Base-by-base conservation (phyloP, 2,329 filamentous ascomycete species). In the Verticillium nonalfalfae region DNA sequence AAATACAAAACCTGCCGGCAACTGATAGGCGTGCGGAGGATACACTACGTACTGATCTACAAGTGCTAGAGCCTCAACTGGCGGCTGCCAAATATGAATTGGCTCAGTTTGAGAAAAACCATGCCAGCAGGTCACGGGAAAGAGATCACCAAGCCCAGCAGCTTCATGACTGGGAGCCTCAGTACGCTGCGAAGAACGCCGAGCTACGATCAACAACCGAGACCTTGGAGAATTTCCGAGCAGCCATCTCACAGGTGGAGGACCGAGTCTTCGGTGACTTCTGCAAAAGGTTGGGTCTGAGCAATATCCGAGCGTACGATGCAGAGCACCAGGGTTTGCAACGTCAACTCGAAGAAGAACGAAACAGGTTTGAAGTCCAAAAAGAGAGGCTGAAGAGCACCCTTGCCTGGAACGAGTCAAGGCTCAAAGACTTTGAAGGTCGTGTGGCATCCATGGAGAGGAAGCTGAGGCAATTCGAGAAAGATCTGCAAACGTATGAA, bases 281-380 rank as follows among this genome's bases (percentile, higher is more conserved):
- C 77, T 99, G 95, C 77, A 85, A 87, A 68, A 86, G 90, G 60
- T 85, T 97, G 21, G 92, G 93, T 0, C 98, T 97, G 73, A 82
- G 85, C 62, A 89, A 96, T 69, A 96, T 99, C 66, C 90, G 94
- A 62, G 90, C 92, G 62, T 99, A 98, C 70, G 93, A 98, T 72
- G 90, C 90, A 33, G 93, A 96, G 67, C 95, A 98, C 75, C 94
- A 95, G 57, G 93, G 90, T 52, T 79, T 96, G 57, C 93, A 98
- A 74, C 91, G 97, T 73, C 92, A 98, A 72, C 90, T 91, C 55
- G 88, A 89, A 0, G 88, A 95, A 74, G 93, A 93, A 79, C 91
- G 91, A 65, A 87, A 90, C 59, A 88, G 93, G 66, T 98, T 97
- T 68, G 90, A 89, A 61, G 87, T 90, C 4, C 95, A 99, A 72